Conservation (phyloP, 2,329 filamentous ascomycete genomes). For the Coniosporium uncinatum region DNA sequence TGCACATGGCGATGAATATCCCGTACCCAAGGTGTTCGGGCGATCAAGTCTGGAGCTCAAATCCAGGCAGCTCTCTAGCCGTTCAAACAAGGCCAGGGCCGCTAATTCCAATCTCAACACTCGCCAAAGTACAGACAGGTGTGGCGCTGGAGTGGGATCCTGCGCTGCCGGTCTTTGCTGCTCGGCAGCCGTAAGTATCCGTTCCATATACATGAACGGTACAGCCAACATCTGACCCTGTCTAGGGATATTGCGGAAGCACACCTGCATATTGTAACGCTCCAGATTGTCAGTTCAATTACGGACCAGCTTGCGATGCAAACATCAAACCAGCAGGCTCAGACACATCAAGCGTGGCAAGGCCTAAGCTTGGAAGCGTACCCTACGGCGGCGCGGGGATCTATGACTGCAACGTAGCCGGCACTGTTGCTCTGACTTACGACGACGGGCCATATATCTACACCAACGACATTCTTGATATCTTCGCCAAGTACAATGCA, state of each 20-base stretch:
- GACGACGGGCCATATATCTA: constrained; percentile 62
- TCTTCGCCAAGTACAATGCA: constrained; percentile 52
- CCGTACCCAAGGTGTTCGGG: no score
- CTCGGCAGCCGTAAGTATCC: constrained; percentile 2
- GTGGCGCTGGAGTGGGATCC: constrained; percentile 2
- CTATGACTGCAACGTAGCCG: constrained; percentile 43
- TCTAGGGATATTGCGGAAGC: constrained; percentile 44
- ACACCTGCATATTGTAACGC: constrained; percentile 51
- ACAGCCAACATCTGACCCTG: not conserved
- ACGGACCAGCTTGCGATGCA: constrained; percentile 55
- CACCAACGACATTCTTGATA: constrained; percentile 55
- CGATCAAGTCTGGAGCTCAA: no score
- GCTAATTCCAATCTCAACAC: no score
- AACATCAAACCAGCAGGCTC: constrained; percentile 48
- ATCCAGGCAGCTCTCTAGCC: no score
- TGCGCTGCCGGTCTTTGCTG: constrained; percentile 6
- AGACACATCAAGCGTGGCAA: constrained; percentile 46
- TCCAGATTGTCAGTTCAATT: constrained; percentile 56
- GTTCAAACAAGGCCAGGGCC: no score
- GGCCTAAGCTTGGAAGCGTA: constrained; percentile 47
- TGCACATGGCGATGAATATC: no score
- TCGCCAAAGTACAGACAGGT: not conserved
- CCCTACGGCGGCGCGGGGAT: constrained; percentile 52
- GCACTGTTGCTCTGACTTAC: constrained; percentile 60
- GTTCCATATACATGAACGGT: not conserved